Base-by-base conservation (phyloP, 1,284 basidiomycete species). In the Anthracocystis panici-leucophaei region DNA sequence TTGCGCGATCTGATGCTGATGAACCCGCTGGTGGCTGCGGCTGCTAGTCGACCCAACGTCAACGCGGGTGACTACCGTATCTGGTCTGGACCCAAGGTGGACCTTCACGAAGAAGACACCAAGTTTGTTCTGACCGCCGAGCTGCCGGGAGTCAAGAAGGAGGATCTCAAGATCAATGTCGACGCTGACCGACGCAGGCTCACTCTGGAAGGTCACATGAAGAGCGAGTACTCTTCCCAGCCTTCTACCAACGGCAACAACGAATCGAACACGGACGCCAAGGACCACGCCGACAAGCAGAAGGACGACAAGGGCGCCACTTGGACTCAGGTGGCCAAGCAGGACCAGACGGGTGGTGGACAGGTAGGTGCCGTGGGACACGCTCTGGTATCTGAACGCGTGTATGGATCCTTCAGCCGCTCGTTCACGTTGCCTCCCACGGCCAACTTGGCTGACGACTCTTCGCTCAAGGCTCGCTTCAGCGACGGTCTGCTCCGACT, bases 391-490 rank as follows among this genome's bases (percentile, higher is more conserved):
- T 68, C 73, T 23, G 78, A 80, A 64, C 69, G 78, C 29, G 59
- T 72, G 38, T 80, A 62, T 18, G 78, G 78, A 46, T 61, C 57
- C 23, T 80, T 80, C 73, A 65, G 68, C 59, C 75, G 78, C 53
- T 70, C 76, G 44, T 80, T 78, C 54, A 75, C 71, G 2, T 61
- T 80, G 35, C 78, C 78, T 40, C 23, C 57, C 27, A 65, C 66
- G 2, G 77, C 74, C 57, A 60, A 80, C 49, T 48, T 75, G 42
- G 33, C 60, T 9, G 64, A 80, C 56, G 57, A 66, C 46, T 14
- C 60, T 16, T 46, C 57, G 21, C 57, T 79, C 67, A 79, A 77
- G 65, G 78, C 72, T 4, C 64, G 66, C 59, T 80, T 78, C 69
- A 60, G 60, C 51, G 63, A 78, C 41, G 78, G 78, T 55, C 57